phyloP scores from a whole-genome alignment of 2,329 filamentous ascomycete species.

The Fusarium floridanum region DNA sequence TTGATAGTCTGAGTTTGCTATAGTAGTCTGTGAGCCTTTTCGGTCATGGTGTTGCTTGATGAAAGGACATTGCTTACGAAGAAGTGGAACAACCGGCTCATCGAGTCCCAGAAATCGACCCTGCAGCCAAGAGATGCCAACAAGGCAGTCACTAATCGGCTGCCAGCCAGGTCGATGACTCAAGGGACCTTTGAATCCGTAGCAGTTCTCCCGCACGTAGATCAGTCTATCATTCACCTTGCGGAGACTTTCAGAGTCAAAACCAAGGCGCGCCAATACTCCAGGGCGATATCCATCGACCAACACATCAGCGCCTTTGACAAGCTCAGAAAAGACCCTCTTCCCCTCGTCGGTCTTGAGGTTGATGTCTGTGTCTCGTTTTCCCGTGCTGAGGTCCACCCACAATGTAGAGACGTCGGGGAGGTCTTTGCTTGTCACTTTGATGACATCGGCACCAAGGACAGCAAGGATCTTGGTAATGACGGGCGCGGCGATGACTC shows the following conservation, averaged over 20 bases:
- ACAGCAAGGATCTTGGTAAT: neutral
- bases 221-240: neutral
- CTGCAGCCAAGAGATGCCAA: neutral
- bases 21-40: neutral
- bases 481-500: neutral
- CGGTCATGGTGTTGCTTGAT: neutral
- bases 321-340: neutral
- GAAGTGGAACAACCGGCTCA: neutral
- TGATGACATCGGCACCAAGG: neutral
- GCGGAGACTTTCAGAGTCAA: neutral
- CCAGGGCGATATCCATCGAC: neutral
- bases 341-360: neutral
- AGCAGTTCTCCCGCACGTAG: neutral
- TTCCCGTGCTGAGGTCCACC: neutral
- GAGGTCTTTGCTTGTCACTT: neutral
- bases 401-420: neutral
- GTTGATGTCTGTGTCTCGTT: neutral
- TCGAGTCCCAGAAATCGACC: neutral
- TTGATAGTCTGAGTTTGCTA: neutral
- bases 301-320: neutral
- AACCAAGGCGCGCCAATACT: neutral
- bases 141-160: neutral
- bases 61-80: neutral
- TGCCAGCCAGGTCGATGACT: neutral
- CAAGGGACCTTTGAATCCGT: neutral